A percentile compares a stretch with the other conserved stretches of the same genome.
phyloP scores from a whole-genome alignment of 2,329 filamentous ascomycete species.

The Parasarocladium wereldwijsianum region DNA sequence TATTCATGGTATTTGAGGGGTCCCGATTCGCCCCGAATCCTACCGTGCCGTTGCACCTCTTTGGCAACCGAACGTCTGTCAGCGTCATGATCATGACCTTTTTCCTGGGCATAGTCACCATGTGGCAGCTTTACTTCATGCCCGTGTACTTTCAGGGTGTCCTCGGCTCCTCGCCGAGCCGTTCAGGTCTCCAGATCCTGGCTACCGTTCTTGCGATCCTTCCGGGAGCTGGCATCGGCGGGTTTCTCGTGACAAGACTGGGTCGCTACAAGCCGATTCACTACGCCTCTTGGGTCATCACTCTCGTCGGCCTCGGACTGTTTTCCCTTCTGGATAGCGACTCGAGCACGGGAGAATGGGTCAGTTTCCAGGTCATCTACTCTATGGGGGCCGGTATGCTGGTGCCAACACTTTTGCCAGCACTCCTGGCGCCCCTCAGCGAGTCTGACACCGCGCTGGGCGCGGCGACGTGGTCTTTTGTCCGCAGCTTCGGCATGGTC shows the following conservation, averaged over 20 bases:
- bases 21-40: constrained; percentile 13
- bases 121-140: constrained; percentile 24
- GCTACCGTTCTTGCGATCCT: constrained; percentile 13
- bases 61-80: constrained; percentile 24
- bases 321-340: constrained; percentile 22
- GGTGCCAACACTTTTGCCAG: constrained; percentile 24
- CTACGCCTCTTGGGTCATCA: constrained; percentile 12
- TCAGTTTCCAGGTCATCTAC: constrained; percentile 24
- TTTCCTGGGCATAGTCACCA: constrained; percentile 13
- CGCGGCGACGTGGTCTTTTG: constrained; percentile 18
- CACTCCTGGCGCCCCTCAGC: constrained; percentile 21
- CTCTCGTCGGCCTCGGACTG: constrained; percentile 23
- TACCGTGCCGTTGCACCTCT: constrained; percentile 27
- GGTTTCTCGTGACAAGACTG: constrained; percentile 14
- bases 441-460: constrained; percentile 7
- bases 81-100: constrained; percentile 9
- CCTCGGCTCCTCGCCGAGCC: constrained; percentile 14
- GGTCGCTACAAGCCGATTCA: constrained; percentile 19
- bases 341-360: constrained; percentile 23
- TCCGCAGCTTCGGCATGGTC: constrained; percentile 30
- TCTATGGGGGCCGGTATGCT: constrained; percentile 26
- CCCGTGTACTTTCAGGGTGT: constrained; percentile 34
- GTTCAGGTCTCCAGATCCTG: constrained; percentile 18
- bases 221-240: constrained; percentile 12
- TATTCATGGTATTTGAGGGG: constrained; percentile 21